Conservation (phyloP, 176 grass and related monocot species). For the Poa annua region DNA sequence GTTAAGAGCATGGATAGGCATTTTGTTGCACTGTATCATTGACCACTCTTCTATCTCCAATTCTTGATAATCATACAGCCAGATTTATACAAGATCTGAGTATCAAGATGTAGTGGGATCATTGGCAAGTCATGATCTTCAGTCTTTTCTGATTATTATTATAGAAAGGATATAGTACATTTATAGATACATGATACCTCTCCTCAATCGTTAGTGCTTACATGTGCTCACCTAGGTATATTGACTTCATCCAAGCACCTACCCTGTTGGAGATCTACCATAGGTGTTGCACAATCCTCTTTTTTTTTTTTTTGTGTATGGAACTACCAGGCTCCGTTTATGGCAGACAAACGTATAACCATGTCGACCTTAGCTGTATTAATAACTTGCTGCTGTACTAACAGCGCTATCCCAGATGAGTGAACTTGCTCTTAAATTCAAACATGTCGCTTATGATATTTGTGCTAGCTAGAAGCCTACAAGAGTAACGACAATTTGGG, state of each 20-base stretch:
- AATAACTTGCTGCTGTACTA: slow-evolving; percentile 38
- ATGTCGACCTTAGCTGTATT: slow-evolving; percentile 41
- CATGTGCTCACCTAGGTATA: slow-evolving; percentile 54
- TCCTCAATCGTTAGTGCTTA: slow-evolving; percentile 42
- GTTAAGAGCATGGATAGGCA: slow-evolving; percentile 25
- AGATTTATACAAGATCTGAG: slow-evolving; percentile 33
- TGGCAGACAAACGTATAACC: slow-evolving; percentile 57
- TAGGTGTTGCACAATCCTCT: slow-evolving; percentile 42
- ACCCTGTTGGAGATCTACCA: slow-evolving; percentile 33
- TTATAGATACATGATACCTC: slow-evolving; percentile 38
- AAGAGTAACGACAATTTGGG: slow-evolving; percentile 44
- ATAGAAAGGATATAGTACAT: slow-evolving; percentile 30
- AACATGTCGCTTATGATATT: slow-evolving; percentile 31
- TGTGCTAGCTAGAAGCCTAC: slow-evolving; percentile 28
- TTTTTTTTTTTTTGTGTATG: slow-evolving; percentile 37
- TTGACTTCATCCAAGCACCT: slow-evolving; percentile 38
- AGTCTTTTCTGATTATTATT: slow-evolving; percentile 31
- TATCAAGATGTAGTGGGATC: slow-evolving; percentile 37
- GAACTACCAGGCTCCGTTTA: slow-evolving; percentile 42
- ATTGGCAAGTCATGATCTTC: slow-evolving; percentile 33
- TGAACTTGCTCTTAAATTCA: slow-evolving; percentile 50
- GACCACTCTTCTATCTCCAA: background rate
- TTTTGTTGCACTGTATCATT: slow-evolving; percentile 27
- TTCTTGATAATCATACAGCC: slow-evolving; percentile 12
- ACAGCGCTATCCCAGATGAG: slow-evolving; percentile 29